Conservation (phyloP, 148 eudicot species). For the Heliamphora exappendiculata region DNA sequence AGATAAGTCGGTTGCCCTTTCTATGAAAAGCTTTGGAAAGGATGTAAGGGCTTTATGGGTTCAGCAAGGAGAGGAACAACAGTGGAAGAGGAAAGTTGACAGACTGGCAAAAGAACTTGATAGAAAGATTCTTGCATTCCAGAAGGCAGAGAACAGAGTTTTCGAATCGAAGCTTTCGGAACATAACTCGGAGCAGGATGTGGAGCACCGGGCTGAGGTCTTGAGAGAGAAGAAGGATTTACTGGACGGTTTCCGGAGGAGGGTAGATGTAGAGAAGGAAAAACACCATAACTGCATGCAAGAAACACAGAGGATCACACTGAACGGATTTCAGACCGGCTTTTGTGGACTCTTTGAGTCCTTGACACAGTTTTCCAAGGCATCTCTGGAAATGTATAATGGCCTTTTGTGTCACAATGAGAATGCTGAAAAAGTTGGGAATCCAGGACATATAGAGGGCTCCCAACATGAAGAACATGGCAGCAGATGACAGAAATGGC, state of each 20-base stretch:
- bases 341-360: constrained; percentile 65
- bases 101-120: constrained; percentile 72
- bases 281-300: constrained; percentile 69
- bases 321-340: constrained; percentile 85
- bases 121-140: constrained; percentile 51
- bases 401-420: constrained; percentile 35
- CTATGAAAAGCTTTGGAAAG: constrained; percentile 69
- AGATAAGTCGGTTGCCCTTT: constrained; percentile 53
- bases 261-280: constrained; percentile 76
- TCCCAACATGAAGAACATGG: constrained; percentile 26
- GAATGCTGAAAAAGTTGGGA: constrained; percentile 32
- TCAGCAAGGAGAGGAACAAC: constrained; percentile 84
- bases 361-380: constrained; percentile 63
- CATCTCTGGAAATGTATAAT: constrained; percentile 61
- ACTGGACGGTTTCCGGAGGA: constrained; percentile 44
- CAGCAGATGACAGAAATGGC: constrained; percentile 28
- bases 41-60: constrained; percentile 65
- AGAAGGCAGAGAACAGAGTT: constrained; percentile 55
- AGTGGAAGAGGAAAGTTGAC: constrained; percentile 78
- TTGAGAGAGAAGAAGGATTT: constrained; percentile 57
- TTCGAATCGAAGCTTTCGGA: constrained; percentile 49
- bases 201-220: constrained; percentile 36
- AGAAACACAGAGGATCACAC: constrained; percentile 64
- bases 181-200: constrained; percentile 35
- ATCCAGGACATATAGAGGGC: constrained; percentile 33